phyloP scores from a whole-genome alignment of 805 yeast species.

The Danielozyma ontarioensis region DNA sequence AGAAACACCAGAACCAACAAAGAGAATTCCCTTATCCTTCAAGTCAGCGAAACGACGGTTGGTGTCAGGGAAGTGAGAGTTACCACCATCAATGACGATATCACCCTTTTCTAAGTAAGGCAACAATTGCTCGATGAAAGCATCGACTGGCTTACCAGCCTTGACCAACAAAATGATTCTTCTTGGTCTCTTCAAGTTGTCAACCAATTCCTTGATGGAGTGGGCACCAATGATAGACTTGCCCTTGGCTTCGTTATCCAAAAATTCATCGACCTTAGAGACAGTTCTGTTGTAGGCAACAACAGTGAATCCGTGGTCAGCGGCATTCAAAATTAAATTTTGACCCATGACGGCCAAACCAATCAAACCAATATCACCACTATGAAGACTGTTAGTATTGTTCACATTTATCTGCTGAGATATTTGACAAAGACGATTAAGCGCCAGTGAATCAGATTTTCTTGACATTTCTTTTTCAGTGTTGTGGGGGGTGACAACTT shows the following conservation, averaged over 20 bases:
- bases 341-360: slow-evolving; percentile 99
- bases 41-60: slow-evolving; percentile 94
- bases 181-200: slow-evolving; percentile 94
- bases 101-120: slow-evolving; percentile 95
- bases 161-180: slow-evolving; percentile 90
- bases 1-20: slow-evolving; percentile 98
- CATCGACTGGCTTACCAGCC: slow-evolving; percentile 95
- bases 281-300: slow-evolving; percentile 98
- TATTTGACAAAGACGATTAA: neutral
- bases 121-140: slow-evolving; percentile 78
- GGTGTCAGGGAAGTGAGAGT: slow-evolving; percentile 98
- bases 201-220: slow-evolving; percentile 81
- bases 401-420: neutral
- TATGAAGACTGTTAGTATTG: slow-evolving; percentile 25
- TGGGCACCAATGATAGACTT: slow-evolving; percentile 94
- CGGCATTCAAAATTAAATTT: slow-evolving; percentile 94
- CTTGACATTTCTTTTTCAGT: too few species aligned
- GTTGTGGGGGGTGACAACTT: too few species aligned
- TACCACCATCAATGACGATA: slow-evolving; percentile 99
- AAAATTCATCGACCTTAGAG: slow-evolving; percentile 89
- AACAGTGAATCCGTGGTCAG: slow-evolving; percentile 97
- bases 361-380: slow-evolving; percentile 96
- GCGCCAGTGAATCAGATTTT: too few species aligned
- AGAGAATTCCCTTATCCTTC: slow-evolving; percentile 78
- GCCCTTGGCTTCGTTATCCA: slow-evolving; percentile 94